Percentiles rank a stretch among this genome's conserved stretches.
Evolutionary conservation across 2,329 filamentous ascomycete genomes (phyloP).

Genomic region (Colletotrichum coccodes): DNA sequence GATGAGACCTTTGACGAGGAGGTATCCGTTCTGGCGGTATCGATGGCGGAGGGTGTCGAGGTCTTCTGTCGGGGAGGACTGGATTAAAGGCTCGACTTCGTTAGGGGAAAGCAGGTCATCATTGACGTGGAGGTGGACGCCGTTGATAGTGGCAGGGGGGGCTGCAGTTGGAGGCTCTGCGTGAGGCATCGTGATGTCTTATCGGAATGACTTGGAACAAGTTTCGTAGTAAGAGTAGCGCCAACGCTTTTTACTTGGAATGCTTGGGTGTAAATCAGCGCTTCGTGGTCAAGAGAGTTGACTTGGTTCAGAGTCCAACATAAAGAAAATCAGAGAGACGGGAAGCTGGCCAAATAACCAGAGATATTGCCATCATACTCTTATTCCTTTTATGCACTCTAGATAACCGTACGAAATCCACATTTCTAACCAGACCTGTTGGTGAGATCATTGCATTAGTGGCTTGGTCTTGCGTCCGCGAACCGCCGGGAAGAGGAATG

Average conservation of each 20-base stretch:
- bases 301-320: neutral
- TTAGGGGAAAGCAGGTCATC: conserved; percentile 51
- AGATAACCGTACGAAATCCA: neutral
- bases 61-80: conserved; percentile 48
- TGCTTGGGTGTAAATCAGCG: neutral
- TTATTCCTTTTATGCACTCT: neutral
- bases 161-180: neutral
- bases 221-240: no score
- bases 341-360: neutral
- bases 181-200: conserved; percentile 3
- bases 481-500: conserved; percentile 5
- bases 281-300: neutral
- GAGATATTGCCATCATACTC: neutral
- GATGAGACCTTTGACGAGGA: conserved; percentile 29
- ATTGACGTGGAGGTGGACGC: conserved; percentile 39
- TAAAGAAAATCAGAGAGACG: neutral
- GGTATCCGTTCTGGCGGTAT: conserved; percentile 27
- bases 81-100: conserved; percentile 52
- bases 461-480: neutral
- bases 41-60: conserved; percentile 22
- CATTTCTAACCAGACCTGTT: neutral
- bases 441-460: neutral
- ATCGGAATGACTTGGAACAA: neutral
- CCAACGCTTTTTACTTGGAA: neutral
- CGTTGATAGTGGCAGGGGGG: conserved; percentile 8